Conservation (phyloP, 495 filamentous ascomycete genomes). For the Baudoinia panamericana region DNA sequence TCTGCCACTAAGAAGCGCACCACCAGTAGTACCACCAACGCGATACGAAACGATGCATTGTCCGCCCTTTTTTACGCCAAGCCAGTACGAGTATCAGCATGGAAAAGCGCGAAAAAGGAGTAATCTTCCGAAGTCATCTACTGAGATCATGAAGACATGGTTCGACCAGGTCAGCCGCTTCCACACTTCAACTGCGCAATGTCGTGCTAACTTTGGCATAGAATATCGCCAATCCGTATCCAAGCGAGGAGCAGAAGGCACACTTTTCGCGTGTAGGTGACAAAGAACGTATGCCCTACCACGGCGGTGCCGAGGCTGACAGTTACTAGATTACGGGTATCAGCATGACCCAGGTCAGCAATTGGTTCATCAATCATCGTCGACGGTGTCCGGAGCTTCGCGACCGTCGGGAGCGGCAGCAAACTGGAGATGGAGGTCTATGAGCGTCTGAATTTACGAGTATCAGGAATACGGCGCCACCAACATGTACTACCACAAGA, state of each 20-base stretch:
- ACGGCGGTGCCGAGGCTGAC: conserved; percentile 9
- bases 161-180: conserved; percentile 15
- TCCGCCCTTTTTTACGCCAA: conserved; percentile 12
- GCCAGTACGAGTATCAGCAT: conserved; percentile 16
- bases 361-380: conserved; percentile 23
- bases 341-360: conserved; percentile 21
- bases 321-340: conserved; percentile 12
- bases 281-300: too few species aligned
- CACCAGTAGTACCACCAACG: too few species aligned
- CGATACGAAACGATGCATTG: too few species aligned
- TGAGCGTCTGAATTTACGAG: too few species aligned
- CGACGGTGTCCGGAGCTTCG: conserved; percentile 19
- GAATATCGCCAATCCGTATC: conserved; percentile 20
- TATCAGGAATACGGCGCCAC: too few species aligned
- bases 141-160: conserved; percentile 20
- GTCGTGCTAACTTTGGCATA: conserved; percentile 1
- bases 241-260: conserved; percentile 19
- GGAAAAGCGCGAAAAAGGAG: conserved; percentile 17
- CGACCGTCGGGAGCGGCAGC: conserved; percentile 12
- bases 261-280: conserved; percentile 16
- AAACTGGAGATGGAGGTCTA: too few species aligned
- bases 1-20: too few species aligned
- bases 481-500: too few species aligned
- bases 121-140: conserved; percentile 19
- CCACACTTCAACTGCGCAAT: not conserved